These are phyloP conservation scores for Alternaria sp. DNA, from an alignment of 2,329 filamentous ascomycete species.

Conservation along the genomic window DNA sequence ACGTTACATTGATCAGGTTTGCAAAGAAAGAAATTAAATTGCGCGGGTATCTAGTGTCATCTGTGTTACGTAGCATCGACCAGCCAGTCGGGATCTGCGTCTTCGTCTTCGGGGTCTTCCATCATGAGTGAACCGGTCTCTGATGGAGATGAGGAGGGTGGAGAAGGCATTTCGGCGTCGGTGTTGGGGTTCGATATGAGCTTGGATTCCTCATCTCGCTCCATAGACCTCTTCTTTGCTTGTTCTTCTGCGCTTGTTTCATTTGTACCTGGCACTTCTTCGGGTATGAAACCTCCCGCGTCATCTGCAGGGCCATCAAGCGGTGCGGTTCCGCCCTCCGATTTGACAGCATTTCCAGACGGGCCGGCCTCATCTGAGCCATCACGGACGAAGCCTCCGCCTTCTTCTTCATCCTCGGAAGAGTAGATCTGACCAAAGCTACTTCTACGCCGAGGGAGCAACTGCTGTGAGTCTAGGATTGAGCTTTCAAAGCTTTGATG, in stretches of 20 bases:
- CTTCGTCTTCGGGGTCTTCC: constrained; percentile 71
- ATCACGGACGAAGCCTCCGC: constrained; percentile 31
- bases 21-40: background rate
- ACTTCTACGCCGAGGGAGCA: constrained; percentile 34
- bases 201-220: background rate
- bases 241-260: background rate
- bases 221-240: too few relatives aligned
- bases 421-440: constrained; percentile 38
- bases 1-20: background rate
- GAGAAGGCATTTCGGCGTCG: constrained; percentile 9
- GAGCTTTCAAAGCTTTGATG: constrained; percentile 47
- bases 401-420: constrained; percentile 28
- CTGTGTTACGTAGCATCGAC: constrained; percentile 30
- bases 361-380: constrained; percentile 9
- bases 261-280: background rate
- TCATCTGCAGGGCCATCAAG: constrained; percentile 37
- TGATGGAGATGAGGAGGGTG: constrained; percentile 31
- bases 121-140: constrained; percentile 63
- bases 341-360: background rate
- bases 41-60: background rate
- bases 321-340: constrained; percentile 52
- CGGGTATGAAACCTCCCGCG: constrained; percentile 26
- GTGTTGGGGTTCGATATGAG: background rate
- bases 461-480: constrained; percentile 39
- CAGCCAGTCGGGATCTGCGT: constrained; percentile 72